Evolutionary conservation across 2,329 filamentous ascomycete genomes (phyloP), one percentile per base, ranked within the genome.

Genomic region (Domatiomyces globalis): DNA sequence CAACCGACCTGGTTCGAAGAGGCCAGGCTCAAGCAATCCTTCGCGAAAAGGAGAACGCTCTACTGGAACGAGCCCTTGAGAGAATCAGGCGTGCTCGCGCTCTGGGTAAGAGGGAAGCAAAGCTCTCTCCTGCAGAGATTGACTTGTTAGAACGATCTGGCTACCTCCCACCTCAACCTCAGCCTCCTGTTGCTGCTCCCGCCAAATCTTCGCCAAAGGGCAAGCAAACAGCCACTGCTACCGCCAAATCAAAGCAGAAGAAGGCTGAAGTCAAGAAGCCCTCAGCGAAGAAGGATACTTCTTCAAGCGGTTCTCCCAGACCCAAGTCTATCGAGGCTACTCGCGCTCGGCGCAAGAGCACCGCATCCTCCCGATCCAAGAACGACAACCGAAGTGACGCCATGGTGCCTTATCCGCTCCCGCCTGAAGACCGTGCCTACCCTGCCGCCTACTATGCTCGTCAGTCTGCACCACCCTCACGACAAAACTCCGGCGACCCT

Each of bases 51-150:
- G 87, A 94, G 64, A 84, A 90, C 59, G 75, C 77, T 56, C 68
- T 94, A 60, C 80, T 92, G 57, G 83, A 88, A 58, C 80, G 80
- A 57, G 89, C 89, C 43, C 70, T 94, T 66, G 80, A 82, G 61
- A 83, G 87, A 58, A 94, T 95, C 63, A 79, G 82, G 57, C 78
- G 81, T 58, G 87, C 89, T 15, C 81, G 86, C 64, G 79, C 79
- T 56, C 80, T 80, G 62, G 88, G 88, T 56, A 84, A 83, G 66
- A 73, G 76, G 45, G 85, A 94, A 52, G 86, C 95, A 51, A 84
- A 83, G 64, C 76, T 96, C 56, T 87, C 78, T 60, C 78, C 82
- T 62, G 80, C 84, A 50, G 89, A 95, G 66, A 73, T 95, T 60
- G 84, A 83, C 55, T 88, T 87, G 46, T 74, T 94, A 59, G 84